A percentile compares a stretch with the other conserved stretches of the same genome.
These are phyloP conservation scores for Claviceps purpurea DNA, from an alignment of 2,329 filamentous ascomycete species.

Conservation along the genomic window DNA sequence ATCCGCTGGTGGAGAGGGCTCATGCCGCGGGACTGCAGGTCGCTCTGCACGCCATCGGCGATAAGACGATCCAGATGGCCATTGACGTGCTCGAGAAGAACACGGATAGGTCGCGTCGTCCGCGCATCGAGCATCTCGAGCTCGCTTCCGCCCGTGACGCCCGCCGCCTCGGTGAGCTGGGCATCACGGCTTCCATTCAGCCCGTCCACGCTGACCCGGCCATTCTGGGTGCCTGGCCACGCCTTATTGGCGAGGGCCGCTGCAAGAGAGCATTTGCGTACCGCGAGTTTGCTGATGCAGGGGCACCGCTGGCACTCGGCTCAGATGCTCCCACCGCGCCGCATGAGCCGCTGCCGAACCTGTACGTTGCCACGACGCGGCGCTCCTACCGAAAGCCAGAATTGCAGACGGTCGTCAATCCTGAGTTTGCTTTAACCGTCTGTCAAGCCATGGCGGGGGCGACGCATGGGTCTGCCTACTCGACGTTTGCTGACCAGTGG, in stretches of 20 bases:
- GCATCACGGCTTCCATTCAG: slow-evolving; percentile 47
- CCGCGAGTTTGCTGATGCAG: slow-evolving; percentile 42
- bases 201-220: slow-evolving; percentile 47
- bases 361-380: slow-evolving; percentile 46
- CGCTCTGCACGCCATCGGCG: slow-evolving; percentile 53
- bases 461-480: slow-evolving; percentile 42
- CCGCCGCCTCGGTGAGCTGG: slow-evolving; percentile 38
- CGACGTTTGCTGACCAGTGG: slow-evolving; percentile 41
- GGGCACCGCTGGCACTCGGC: slow-evolving; percentile 42
- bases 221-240: slow-evolving; percentile 47
- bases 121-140: slow-evolving; percentile 53
- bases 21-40: slow-evolving; percentile 42
- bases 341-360: slow-evolving; percentile 37
- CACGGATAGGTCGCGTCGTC: slow-evolving; percentile 33
- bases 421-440: slow-evolving; percentile 37
- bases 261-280: slow-evolving; percentile 50
- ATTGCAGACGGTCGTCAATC: slow-evolving; percentile 31
- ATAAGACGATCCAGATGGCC: slow-evolving; percentile 42
- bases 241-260: slow-evolving; percentile 38
- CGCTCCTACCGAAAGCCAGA: slow-evolving; percentile 37
- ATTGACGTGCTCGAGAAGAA: slow-evolving; percentile 39
- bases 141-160: slow-evolving; percentile 42
- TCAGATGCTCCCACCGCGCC: slow-evolving; percentile 48
- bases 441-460: slow-evolving; percentile 40
- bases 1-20: slow-evolving; percentile 39